Conservation (phyloP, 805 yeast genomes). For the Wickerhamomyces bovis region DNA sequence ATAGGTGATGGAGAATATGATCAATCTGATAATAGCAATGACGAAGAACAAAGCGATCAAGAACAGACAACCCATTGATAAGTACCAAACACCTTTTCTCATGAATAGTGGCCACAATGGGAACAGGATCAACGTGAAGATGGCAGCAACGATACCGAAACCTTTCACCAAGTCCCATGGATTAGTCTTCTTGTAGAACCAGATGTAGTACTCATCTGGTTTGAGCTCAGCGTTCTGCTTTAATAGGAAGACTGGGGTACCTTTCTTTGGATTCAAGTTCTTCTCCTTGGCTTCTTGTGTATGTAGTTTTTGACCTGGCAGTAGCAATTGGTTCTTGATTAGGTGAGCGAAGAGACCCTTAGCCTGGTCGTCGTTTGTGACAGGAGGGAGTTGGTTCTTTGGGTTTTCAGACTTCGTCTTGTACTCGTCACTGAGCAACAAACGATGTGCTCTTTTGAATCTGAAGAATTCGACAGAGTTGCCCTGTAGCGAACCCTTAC, state of each 20-base stretch:
- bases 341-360: constrained; percentile 56
- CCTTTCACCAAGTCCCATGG: constrained; percentile 36
- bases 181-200: constrained; percentile 72
- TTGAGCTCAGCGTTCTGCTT: constrained; percentile 51
- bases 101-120: constrained; percentile 93
- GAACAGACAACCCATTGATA: constrained; percentile 71
- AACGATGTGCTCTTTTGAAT: constrained; percentile 76
- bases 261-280: constrained; percentile 57
- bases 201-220: constrained; percentile 70
- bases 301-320: constrained; percentile 71
- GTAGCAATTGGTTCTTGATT: constrained; percentile 66
- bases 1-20: constrained; percentile 57
- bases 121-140: constrained; percentile 66
- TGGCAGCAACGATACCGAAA: constrained; percentile 46
- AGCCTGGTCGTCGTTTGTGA: constrained; percentile 49
- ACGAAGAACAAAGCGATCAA: constrained; percentile 70
- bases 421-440: constrained; percentile 70
- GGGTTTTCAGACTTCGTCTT: constrained; percentile 43
- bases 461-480: constrained; percentile 78
- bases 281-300: constrained; percentile 58
- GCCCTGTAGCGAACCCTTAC: constrained; percentile 73
- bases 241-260: constrained; percentile 53
- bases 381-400: constrained; percentile 40
- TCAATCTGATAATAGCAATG: constrained; percentile 72
- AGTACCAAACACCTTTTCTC: constrained; percentile 88